Evolutionary conservation across 345 rosid genomes (phyloP).

Genomic region (Ricinus communis): DNA sequence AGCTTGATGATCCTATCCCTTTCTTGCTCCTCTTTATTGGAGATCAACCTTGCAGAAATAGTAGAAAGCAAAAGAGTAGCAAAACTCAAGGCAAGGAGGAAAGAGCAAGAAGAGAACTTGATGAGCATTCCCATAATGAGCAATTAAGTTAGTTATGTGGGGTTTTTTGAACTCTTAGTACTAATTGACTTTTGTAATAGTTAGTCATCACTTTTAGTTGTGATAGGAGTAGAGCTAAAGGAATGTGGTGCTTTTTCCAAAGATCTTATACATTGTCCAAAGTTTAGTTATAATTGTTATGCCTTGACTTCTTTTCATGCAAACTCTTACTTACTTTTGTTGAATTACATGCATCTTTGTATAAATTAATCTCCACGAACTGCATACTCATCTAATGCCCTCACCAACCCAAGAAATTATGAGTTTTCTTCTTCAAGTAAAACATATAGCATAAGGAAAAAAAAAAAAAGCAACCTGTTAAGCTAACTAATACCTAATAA

Average conservation of each 20-base stretch:
- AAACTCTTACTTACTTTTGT: slow-evolving; percentile 14
- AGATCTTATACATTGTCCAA: slow-evolving; percentile 1
- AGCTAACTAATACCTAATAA: neutral
- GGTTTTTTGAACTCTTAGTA: neutral
- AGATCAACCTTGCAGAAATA: neutral
- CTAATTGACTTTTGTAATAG: slow-evolving; percentile 18
- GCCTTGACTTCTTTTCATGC: slow-evolving; percentile 13
- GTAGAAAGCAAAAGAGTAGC: slow-evolving; percentile 11
- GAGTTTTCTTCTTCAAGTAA: neutral
- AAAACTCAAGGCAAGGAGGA: slow-evolving; percentile 10
- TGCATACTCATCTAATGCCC: neutral
- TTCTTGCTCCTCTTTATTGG: slow-evolving; percentile 33
- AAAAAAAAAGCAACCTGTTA: too few relatives aligned
- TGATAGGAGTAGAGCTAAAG: slow-evolving; percentile 13
- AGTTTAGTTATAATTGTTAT: slow-evolving; percentile 2
- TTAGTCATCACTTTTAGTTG: slow-evolving; percentile 8
- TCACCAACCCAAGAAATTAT: neutral
- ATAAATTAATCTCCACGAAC: neutral
- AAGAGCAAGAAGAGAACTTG: slow-evolving; percentile 6
- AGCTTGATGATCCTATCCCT: slow-evolving; percentile 55
- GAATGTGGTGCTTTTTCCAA: slow-evolving; percentile 8
- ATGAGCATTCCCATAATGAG: slow-evolving; percentile 9
- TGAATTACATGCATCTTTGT: slow-evolving; percentile 13
- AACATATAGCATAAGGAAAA: neutral
- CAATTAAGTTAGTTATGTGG: neutral